phyloP scores from a whole-genome alignment of 306 rosid species.

The Quercus bicolor region DNA sequence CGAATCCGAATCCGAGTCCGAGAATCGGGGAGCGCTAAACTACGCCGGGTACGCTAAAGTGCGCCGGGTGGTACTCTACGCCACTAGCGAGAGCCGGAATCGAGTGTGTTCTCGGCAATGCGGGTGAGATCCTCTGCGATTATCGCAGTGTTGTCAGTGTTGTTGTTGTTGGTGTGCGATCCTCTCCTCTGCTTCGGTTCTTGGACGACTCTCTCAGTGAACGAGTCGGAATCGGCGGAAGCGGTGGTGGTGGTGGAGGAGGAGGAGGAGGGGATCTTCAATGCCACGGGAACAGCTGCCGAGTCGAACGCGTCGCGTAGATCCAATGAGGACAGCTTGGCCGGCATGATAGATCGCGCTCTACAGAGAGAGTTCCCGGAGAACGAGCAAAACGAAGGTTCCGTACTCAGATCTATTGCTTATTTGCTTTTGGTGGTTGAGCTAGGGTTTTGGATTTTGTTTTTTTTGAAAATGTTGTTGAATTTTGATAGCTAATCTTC shows the following conservation, averaged over 20 bases:
- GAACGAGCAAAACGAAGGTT: conserved; percentile 80
- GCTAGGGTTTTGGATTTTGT: conserved; percentile 15
- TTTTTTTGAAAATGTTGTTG: conserved; percentile 23
- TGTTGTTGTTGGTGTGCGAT: conserved; percentile 24
- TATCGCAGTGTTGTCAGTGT: conserved; percentile 30
- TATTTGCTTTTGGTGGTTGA: conserved; percentile 10
- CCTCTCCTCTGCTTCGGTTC: conserved; percentile 33
- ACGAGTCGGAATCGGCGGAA: conserved; percentile 30
- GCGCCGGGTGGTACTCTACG: conserved; percentile 23
- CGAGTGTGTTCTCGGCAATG: conserved; percentile 41
- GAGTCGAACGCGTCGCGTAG: conserved; percentile 54
- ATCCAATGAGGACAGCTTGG: conserved; percentile 72
- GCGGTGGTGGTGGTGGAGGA: conserved; percentile 25
- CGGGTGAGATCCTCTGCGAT: conserved; percentile 44
- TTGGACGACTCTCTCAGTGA: conserved; percentile 33
- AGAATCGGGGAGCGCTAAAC: conserved; percentile 15
- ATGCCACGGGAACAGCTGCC: conserved; percentile 32
- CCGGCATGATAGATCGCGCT: conserved; percentile 91
- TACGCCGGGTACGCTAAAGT: conserved; percentile 31
- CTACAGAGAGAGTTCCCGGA: conserved; percentile 84
- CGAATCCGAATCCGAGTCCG: too few relatives aligned
- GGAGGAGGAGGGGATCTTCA: conserved; percentile 33
- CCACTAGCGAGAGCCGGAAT: background rate
- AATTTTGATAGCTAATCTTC: conserved; percentile 5
- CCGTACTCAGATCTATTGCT: conserved; percentile 29